These are phyloP conservation scores for Beauveria australis DNA, from an alignment of 2,329 filamentous ascomycete species.

Conservation along the genomic window DNA sequence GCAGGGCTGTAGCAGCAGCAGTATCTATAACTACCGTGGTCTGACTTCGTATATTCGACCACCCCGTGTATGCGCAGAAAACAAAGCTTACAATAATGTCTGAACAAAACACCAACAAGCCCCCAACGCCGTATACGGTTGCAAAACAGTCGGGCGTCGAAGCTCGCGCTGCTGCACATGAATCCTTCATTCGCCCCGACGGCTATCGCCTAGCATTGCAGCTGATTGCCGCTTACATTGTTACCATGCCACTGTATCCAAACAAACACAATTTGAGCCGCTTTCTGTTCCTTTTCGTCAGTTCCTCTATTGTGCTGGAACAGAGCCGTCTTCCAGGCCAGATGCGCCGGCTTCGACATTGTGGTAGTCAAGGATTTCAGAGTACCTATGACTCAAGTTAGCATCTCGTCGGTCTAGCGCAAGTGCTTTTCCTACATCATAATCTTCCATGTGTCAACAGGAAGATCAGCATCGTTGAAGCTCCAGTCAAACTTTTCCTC, in stretches of 20 bases:
- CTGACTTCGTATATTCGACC: conserved; percentile 9
- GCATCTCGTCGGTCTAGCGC: background rate
- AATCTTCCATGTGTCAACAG: conserved; percentile 99
- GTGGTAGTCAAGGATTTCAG: conserved; percentile 96
- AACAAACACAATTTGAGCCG: background rate
- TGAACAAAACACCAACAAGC: conserved; percentile 8
- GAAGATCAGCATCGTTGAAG: conserved; percentile 95
- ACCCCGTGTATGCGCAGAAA: conserved; percentile 4
- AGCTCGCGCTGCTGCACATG: background rate
- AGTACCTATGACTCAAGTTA: conserved; percentile 60
- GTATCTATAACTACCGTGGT: conserved; percentile 6
- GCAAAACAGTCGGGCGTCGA: background rate
- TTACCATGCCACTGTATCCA: background rate
- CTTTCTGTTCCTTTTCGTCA: background rate
- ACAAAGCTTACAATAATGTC: conserved; percentile 8
- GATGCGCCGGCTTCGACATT: conserved; percentile 62
- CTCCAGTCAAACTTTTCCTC: conserved; percentile 99
- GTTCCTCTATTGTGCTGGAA: conserved; percentile 1
- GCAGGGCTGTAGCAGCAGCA: background rate
- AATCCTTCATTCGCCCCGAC: background rate
- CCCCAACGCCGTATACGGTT: conserved; percentile 8
- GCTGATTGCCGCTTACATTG: background rate
- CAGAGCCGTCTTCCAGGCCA: background rate
- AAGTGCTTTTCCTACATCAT: conserved; percentile 70
- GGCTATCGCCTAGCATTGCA: background rate